Evolutionary conservation across 176 grass and related monocot species (phyloP).

Genomic region (Cymbopogon citratus): DNA sequence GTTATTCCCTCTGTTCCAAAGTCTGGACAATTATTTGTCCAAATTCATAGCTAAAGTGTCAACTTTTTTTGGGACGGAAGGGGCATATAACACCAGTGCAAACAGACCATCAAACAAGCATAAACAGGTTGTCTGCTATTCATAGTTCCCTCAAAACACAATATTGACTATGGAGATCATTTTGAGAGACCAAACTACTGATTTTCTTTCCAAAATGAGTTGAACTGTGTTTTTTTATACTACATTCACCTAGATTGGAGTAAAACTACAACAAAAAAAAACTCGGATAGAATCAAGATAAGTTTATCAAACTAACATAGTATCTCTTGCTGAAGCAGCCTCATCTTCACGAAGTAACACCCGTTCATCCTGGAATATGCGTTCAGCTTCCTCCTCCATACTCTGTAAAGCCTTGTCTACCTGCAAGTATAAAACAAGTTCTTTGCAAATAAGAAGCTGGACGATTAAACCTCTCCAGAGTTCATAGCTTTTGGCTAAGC

Average conservation of each 20-base stretch:
- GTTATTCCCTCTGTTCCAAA: background rate
- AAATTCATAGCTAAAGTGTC: background rate
- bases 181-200: background rate
- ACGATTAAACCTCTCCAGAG: background rate
- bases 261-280: background rate
- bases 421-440: slow-evolving; percentile 38
- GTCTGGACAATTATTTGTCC: background rate
- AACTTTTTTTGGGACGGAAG: background rate
- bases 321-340: slow-evolving; percentile 74
- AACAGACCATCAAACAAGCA: background rate
- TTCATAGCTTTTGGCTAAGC: background rate
- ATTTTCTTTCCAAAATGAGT: background rate
- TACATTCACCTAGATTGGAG: background rate
- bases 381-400: slow-evolving; percentile 96
- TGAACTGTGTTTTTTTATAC: background rate
- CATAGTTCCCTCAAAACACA: background rate
- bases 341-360: slow-evolving; percentile 89
- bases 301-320: slow-evolving; percentile 61
- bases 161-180: background rate
- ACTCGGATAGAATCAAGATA: background rate
- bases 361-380: slow-evolving; percentile 75
- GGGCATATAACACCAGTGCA: background rate
- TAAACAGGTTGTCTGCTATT: background rate
- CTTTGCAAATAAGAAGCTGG: slow-evolving; percentile 1
- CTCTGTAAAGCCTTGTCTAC: slow-evolving; percentile 91